Percentiles rank a stretch among this genome's conserved stretches.
Evolutionary conservation across 371 early-diverging fungal species (phyloP).

Genomic region (Syncephalastrum racemosum): DNA sequence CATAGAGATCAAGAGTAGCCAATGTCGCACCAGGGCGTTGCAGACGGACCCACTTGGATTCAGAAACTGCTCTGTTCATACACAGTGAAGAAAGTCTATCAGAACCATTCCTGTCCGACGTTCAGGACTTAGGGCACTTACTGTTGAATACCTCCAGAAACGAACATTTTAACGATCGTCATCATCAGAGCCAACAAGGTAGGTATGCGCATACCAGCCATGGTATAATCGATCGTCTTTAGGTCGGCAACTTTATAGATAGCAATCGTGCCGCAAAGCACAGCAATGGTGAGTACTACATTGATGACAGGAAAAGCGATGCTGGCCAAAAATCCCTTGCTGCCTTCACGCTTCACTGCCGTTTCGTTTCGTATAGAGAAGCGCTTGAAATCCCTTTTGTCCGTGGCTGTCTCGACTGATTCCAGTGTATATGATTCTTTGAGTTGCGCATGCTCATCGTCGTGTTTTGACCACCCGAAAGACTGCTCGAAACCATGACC

Average conservation of each 20-base stretch:
- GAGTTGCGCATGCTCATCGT: too few species aligned
- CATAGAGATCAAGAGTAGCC: conserved; percentile 18
- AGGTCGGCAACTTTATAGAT: conserved; percentile 21
- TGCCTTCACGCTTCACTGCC: too few species aligned
- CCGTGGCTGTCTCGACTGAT: too few species aligned
- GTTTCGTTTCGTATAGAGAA: too few species aligned
- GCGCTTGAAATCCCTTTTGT: too few species aligned
- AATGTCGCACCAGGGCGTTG: conserved; percentile 13
- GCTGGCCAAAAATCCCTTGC: too few species aligned
- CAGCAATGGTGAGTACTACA: conserved; percentile 3
- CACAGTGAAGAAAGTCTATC: neutral
- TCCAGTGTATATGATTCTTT: too few species aligned
- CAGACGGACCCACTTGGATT: conserved; percentile 23
- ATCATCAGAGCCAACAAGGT: conserved; percentile 13
- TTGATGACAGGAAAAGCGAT: conserved; percentile 5
- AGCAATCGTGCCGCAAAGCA: conserved; percentile 3
- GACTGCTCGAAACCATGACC: too few species aligned
- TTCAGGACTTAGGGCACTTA: too few species aligned
- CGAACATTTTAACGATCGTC: conserved; percentile 16
- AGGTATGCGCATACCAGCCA: conserved; percentile 15
- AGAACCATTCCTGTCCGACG: too few species aligned
- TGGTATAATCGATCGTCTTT: conserved; percentile 15
- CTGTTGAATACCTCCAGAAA: conserved; percentile 17
- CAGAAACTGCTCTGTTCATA: conserved; percentile 17
- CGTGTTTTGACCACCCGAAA: too few species aligned